These are phyloP conservation scores for Chenopodium quinoa DNA, from an alignment of 148 eudicot genomes.

Conservation along the genomic window DNA sequence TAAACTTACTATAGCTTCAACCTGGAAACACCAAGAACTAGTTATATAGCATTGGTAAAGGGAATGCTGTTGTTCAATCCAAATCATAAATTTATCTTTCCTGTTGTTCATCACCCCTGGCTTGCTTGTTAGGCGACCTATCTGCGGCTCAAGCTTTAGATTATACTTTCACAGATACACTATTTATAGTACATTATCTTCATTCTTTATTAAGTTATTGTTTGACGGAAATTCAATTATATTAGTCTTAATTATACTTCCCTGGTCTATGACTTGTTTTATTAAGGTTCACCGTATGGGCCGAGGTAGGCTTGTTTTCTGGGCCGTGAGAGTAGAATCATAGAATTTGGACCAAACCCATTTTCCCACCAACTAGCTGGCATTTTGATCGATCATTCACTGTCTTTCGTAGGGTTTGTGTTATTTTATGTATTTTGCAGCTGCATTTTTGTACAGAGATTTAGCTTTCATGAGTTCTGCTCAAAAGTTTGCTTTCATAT, in stretches of 20 bases:
- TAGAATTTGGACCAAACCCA: slow-evolving; percentile 10
- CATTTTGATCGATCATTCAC: slow-evolving; percentile 9
- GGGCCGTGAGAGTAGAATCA: neutral
- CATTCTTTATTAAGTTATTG: neutral
- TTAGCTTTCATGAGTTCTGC: neutral
- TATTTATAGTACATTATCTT: neutral
- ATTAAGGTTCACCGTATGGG: slow-evolving; percentile 1
- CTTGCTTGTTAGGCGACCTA: neutral
- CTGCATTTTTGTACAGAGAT: slow-evolving; percentile 14
- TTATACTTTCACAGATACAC: neutral
- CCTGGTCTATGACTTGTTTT: neutral
- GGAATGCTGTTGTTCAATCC: neutral
- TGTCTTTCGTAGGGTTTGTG: slow-evolving; percentile 15
- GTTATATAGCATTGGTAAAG: neutral
- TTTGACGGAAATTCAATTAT: neutral
- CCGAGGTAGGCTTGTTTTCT: neutral
- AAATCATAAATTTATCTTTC: neutral
- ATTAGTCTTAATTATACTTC: neutral
- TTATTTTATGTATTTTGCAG: slow-evolving; percentile 1
- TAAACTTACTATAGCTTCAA: neutral
- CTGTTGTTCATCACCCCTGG: neutral
- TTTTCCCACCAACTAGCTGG: neutral
- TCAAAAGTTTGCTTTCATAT: neutral
- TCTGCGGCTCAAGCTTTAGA: neutral
- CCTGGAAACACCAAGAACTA: neutral